Evolutionary conservation across 768 basidiomycete species (phyloP).

Genomic region (Tephrocybe rancida): DNA sequence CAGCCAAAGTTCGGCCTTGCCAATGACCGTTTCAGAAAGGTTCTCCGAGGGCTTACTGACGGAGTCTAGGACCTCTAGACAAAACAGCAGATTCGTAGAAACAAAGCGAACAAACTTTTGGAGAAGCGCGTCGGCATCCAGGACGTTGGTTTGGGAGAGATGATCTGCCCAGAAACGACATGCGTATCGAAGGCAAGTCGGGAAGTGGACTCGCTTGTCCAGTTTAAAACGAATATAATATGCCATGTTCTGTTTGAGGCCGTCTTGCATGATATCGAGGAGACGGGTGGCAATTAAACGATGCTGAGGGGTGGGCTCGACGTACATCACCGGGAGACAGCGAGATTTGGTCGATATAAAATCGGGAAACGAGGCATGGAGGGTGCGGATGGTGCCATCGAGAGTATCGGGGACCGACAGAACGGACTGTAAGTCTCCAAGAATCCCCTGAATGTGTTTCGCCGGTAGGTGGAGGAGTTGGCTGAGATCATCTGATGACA

Average conservation of each 20-base stretch:
- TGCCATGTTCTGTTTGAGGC: conserved; percentile 17
- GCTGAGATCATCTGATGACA: conserved; percentile 15
- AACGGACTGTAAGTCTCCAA: conserved; percentile 16
- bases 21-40: conserved; percentile 1
- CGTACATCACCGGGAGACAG: conserved; percentile 15
- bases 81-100: conserved; percentile 14
- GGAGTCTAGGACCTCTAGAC: conserved; percentile 17
- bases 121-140: conserved; percentile 9
- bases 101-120: conserved; percentile 1
- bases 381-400: conserved; percentile 12
- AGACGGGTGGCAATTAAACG: conserved; percentile 11
- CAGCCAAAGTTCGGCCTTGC: conserved; percentile 13
- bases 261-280: conserved; percentile 16
- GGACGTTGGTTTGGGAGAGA: conserved; percentile 6
- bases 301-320: conserved; percentile 18
- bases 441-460: conserved; percentile 19
- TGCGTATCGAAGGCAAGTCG: conserved; percentile 15
- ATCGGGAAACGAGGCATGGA: conserved; percentile 19
- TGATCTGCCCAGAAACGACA: conserved; percentile 20
- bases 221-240: conserved; percentile 18
- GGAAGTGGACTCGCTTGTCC: conserved; percentile 13
- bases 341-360: conserved; percentile 12
- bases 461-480: conserved; percentile 15
- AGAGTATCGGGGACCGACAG: conserved; percentile 15
- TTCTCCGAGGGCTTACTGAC: conserved; percentile 11